Evolutionary conservation across 2,329 filamentous ascomycete species (phyloP).

Genomic region (Fusarium equiseti): DNA sequence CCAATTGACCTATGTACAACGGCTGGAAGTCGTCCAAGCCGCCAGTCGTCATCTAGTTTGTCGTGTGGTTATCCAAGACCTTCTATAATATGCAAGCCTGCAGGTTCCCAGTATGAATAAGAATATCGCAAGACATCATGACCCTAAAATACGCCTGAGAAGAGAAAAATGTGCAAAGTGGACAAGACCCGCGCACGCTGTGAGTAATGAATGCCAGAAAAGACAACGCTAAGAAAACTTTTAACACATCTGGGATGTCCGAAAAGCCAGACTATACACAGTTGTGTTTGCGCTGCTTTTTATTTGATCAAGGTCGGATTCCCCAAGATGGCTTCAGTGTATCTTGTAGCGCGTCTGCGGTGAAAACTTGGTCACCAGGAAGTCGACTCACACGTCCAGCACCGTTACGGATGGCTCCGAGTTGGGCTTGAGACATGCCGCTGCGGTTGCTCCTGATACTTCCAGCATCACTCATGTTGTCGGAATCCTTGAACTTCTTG

Average conservation of each 20-base stretch:
- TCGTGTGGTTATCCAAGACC: slow-evolving; percentile 49
- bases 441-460: slow-evolving; percentile 74
- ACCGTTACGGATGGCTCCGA: slow-evolving; percentile 80
- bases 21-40: slow-evolving; percentile 40
- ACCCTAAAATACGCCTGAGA: slow-evolving; percentile 48
- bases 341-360: slow-evolving; percentile 73
- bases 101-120: slow-evolving; percentile 45
- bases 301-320: slow-evolving; percentile 59
- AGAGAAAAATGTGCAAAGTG: slow-evolving; percentile 45
- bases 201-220: slow-evolving; percentile 46
- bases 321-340: slow-evolving; percentile 71
- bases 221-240: slow-evolving; percentile 34
- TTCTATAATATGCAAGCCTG: slow-evolving; percentile 55
- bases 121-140: slow-evolving; percentile 49
- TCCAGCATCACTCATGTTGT: slow-evolving; percentile 73
- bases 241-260: slow-evolving; percentile 14
- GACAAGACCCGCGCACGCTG: slow-evolving; percentile 47
- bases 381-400: slow-evolving; percentile 89
- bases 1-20: slow-evolving; percentile 50
- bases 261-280: slow-evolving; percentile 11
- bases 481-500: slow-evolving; percentile 75
- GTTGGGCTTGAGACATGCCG: slow-evolving; percentile 78
- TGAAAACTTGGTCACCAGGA: slow-evolving; percentile 84
- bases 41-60: slow-evolving; percentile 48
- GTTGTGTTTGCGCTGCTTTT: slow-evolving; percentile 22